Evolutionary conservation across 306 rosid species (phyloP).

Genomic region (Begonia fuchsioides): DNA sequence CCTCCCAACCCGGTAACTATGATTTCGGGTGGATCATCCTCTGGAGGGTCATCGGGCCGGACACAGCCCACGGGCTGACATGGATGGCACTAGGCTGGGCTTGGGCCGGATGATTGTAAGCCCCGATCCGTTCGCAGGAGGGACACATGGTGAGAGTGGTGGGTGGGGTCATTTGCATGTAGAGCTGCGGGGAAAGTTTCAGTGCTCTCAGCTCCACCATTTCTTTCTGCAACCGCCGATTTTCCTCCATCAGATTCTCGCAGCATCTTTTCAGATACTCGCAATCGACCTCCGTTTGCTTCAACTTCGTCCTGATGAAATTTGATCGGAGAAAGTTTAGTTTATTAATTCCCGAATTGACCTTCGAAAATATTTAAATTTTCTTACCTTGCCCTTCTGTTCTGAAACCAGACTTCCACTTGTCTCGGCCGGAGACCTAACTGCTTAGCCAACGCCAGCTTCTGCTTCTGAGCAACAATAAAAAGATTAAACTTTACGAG

Average conservation of each 20-base stretch:
- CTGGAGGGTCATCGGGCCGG: neutral
- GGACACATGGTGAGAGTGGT: constrained; percentile 99
- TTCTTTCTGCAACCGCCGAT: constrained; percentile 87
- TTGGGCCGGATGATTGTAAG: constrained; percentile 3
- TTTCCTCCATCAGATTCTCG: constrained; percentile 94
- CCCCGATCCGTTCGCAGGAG: constrained; percentile 90
- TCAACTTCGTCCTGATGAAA: constrained; percentile 64
- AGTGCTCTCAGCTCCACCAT: constrained; percentile 91
- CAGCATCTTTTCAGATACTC: constrained; percentile 86
- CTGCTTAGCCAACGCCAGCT: constrained; percentile 73
- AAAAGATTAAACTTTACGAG: no score
- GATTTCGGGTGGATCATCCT: no score
- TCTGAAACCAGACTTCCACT: constrained; percentile 98
- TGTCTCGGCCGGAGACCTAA: constrained; percentile 79
- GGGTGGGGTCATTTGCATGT: constrained; percentile 99
- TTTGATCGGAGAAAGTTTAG: no score
- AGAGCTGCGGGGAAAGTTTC: constrained; percentile 93
- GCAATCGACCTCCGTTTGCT: constrained; percentile 96
- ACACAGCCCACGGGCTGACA: constrained; percentile 24
- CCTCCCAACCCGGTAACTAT: no score
- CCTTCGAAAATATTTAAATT: neutral
- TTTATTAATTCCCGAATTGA: neutral
- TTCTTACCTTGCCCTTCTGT: constrained; percentile 91
- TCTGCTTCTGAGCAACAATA: constrained; percentile 72
- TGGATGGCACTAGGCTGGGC: constrained; percentile 4